phyloP scores from a whole-genome alignment of 139 green algal species.

The Chlorella sorokiniana region DNA sequence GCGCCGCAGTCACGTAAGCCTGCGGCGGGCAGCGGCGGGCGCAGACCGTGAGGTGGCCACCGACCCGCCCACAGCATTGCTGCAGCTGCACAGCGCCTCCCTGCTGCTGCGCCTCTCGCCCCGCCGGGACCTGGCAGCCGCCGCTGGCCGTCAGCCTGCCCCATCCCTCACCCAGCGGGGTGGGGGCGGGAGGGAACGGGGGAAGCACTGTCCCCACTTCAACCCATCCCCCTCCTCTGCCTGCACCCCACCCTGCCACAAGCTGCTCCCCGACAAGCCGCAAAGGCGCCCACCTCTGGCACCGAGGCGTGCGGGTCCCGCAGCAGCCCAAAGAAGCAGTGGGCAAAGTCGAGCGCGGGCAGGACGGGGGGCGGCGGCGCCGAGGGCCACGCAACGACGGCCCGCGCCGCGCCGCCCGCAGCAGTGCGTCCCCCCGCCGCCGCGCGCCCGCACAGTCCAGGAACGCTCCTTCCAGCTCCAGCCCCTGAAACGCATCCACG shows the following conservation, averaged over 20 bases:
- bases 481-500: neutral
- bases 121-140: neutral
- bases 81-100: no score
- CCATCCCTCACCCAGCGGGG: neutral
- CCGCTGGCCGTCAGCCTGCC: neutral
- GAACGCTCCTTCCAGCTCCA: neutral
- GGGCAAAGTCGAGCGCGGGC: slow-evolving; percentile 65
- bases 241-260: neutral
- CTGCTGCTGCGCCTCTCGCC: neutral
- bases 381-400: slow-evolving; percentile 64
- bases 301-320: slow-evolving; percentile 41
- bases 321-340: slow-evolving; percentile 70
- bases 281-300: slow-evolving; percentile 39
- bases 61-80: no score
- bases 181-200: neutral
- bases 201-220: neutral
- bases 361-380: slow-evolving; percentile 40
- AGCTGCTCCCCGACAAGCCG: neutral
- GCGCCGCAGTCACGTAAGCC: no score
- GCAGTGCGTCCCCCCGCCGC: neutral
- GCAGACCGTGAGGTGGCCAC: no score
- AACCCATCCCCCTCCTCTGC: neutral
- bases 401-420: neutral
- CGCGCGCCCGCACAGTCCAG: slow-evolving; percentile 2
- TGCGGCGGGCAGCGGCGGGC: no score